These are phyloP conservation scores for Rhodofomes roseus DNA, from an alignment of 1,284 basidiomycete species.

Conservation along the genomic window DNA sequence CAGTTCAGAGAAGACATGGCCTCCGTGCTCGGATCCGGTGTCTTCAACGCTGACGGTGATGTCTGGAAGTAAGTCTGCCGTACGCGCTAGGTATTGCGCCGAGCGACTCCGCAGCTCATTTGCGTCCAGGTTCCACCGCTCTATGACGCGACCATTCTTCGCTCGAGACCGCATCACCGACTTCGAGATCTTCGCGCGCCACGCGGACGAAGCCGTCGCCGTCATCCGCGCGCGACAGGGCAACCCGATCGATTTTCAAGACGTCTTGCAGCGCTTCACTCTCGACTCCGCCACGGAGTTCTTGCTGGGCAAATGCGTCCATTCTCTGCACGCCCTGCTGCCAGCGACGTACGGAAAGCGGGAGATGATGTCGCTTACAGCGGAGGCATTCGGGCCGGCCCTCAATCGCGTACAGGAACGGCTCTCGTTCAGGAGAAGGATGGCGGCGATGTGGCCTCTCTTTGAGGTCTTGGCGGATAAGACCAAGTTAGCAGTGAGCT, in stretches of 20 bases:
- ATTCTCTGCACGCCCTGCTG: constrained; percentile 27
- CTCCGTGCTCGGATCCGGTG: constrained; percentile 32
- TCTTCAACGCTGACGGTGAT: constrained; percentile 37
- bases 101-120: background rate
- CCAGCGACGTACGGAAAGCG: constrained; percentile 18
- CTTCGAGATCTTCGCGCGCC: constrained; percentile 46
- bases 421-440: constrained; percentile 35
- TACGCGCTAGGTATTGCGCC: too few relatives aligned
- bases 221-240: constrained; percentile 20
- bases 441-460: constrained; percentile 27
- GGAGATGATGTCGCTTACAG: constrained; percentile 24
- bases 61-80: background rate
- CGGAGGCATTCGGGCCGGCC: constrained; percentile 25
- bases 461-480: constrained; percentile 42
- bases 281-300: constrained; percentile 38
- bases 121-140: constrained; percentile 42
- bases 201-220: constrained; percentile 24
- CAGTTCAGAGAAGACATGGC: constrained; percentile 17
- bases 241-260: constrained; percentile 36
- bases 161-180: constrained; percentile 44
- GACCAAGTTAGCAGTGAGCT: constrained; percentile 21
- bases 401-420: constrained; percentile 33
- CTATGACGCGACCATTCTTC: constrained; percentile 53
- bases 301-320: constrained; percentile 34
- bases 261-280: constrained; percentile 33